Evolutionary conservation across 306 rosid species (phyloP), one percentile per base, ranked within the genome.

Genomic region (Alnus glutinosa): DNA sequence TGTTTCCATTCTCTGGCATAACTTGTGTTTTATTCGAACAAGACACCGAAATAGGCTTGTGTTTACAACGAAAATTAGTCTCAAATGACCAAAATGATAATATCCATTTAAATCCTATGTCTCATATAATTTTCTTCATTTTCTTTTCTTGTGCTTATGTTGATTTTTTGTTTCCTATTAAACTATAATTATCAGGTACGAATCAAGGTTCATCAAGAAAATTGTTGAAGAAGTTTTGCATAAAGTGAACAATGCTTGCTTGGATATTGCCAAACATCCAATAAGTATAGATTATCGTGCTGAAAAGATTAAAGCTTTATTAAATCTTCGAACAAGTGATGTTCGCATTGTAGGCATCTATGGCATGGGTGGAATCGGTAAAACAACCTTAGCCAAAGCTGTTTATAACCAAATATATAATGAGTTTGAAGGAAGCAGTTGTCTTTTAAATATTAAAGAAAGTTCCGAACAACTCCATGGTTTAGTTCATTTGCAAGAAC

Each of bases 281-380:
- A 69, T 37, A 48, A 11, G 51, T 7, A 48, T 48, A 9, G 13
- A 48, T 2, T 48, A 7, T 48, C 9, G 11, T 0, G 19, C 42
- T 2, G 7, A 74, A 49, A 10, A 11, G 15, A 42, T 79, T 0
- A 9, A 12, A 3, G 15, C 34, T 7, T 32, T 73, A 23, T 11
- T 73, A 13, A 9, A 54, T 6, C 34, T 42, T 9, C 64, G 49
- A 37, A 48, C 66, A 48, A 11, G 23, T 51, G 68, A 18, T 37
- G 75, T 79, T 3, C 11, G 42, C 0, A 42, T 73, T 5, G 57
- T 63, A 0, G 78, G 83, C 15, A 62, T 82, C 37, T 76, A 55
- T 37, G 85, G 85, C 0, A 77, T 82, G 78, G 81, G 85, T 8
- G 81, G 81, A 59, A 39, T 51, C 28, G 85, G 85, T 9, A 48